A percentile compares a stretch with the other conserved stretches of the same genome.
These are phyloP conservation scores for Penicillium hesseltinei DNA, from an alignment of 2,329 filamentous ascomycete species.

Conservation along the genomic window DNA sequence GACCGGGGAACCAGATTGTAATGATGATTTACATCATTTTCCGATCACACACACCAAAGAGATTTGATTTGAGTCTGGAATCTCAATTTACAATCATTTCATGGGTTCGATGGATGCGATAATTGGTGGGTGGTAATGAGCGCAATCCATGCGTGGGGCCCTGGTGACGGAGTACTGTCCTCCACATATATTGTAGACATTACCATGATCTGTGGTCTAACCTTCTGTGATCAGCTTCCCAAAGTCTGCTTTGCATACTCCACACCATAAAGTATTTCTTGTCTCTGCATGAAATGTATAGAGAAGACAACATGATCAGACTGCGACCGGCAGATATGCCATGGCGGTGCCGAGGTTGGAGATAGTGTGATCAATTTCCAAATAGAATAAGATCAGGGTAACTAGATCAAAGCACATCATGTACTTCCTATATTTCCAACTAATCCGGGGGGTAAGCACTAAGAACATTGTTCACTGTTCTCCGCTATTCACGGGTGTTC, in stretches of 20 bases:
- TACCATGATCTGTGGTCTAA: not conserved
- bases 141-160: not conserved
- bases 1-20: not conserved
- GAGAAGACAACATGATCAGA: not conserved
- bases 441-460: not conserved
- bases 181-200: constrained; percentile 1
- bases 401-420: not conserved
- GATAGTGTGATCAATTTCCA: not conserved
- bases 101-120: not conserved
- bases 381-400: not conserved
- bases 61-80: not conserved
- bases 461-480: not conserved
- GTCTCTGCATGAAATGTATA: not conserved
- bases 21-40: not conserved
- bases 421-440: not conserved
- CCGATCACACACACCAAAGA: not conserved
- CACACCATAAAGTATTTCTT: not conserved
- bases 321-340: not conserved
- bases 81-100: not conserved
- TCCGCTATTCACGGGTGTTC: not conserved
- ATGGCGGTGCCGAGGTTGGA: not conserved
- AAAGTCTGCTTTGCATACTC: not conserved
- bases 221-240: not conserved
- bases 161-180: constrained; percentile 7
- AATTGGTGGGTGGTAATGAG: not conserved